Evolutionary conservation across 306 rosid species (phyloP), one percentile per base, ranked within the genome.

Genomic region (Crataegus laevigata): DNA sequence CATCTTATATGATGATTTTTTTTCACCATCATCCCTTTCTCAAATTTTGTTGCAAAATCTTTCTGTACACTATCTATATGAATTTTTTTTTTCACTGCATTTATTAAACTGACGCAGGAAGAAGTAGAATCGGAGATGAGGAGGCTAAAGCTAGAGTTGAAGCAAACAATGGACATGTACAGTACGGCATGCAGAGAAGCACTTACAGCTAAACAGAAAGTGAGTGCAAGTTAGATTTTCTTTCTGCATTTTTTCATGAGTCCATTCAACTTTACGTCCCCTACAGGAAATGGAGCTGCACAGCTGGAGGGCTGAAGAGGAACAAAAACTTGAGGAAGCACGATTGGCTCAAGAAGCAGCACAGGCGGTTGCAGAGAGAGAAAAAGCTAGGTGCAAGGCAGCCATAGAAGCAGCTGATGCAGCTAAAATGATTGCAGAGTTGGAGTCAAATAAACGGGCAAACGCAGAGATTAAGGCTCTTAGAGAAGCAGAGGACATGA

Each of bases 111-210:
- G 7, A 45, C 34, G 65, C 82, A 91, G 96, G 97, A 94, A 3
- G 99, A 94, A 19, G 91, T 72, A 18, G 99, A 92, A 81, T 51
- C 90, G 13, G 96, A 94, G 75, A 88, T 94, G 96, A 90, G 86
- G 82, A 90, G 92, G 84, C 71, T 94, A 78, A 92, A 87, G 89
- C 87, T 89, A 36, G 98, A 94, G 90, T 88, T 94, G 58, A 94
- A 92, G 88, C 96, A 92, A 81, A 94, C 98, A 21, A 90, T 92
- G 96, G 98, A 94, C 76, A 85, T 89, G 94, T 89, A 89, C 77
- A 87, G 91, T 71, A 75, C 85, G 40, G 90, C 94, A 68, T 89
- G 94, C 76, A 89, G 76, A 84, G 94, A 89, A 89, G 91, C 94
- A 74, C 85, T 89, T 7, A 81, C 89, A 26, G 94, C 94, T 69